A percentile compares a stretch with the other conserved stretches of the same genome.
Conservation (phyloP, 306 rosid species). For the Lathyrus aphaca region DNA sequence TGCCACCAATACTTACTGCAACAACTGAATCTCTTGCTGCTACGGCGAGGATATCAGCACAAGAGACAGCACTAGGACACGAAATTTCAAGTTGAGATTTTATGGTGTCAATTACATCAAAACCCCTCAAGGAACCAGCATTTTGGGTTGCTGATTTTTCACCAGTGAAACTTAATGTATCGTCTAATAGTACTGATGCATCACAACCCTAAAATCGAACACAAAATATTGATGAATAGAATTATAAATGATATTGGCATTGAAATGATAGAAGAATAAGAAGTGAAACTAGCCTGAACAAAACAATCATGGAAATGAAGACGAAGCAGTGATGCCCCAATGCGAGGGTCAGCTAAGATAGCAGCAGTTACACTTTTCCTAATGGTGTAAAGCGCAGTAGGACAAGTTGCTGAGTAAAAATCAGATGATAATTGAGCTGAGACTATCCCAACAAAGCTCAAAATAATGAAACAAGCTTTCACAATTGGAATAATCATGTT, state of each 20-base stretch:
- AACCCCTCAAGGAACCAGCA: conserved; percentile 57
- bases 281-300: conserved; percentile 58
- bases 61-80: conserved; percentile 60
- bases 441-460: conserved; percentile 38
- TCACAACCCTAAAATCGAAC: conserved; percentile 64
- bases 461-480: conserved; percentile 21
- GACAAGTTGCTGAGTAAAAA: conserved; percentile 55
- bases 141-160: conserved; percentile 62
- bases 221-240: neutral
- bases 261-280: neutral
- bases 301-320: conserved; percentile 88
- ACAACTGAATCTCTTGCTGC: conserved; percentile 72
- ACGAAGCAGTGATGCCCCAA: conserved; percentile 86
- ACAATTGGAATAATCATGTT: conserved; percentile 19
- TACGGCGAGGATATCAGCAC: conserved; percentile 63
- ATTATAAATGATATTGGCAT: too few species aligned
- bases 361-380: conserved; percentile 46
- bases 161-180: conserved; percentile 63
- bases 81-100: conserved; percentile 50
- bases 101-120: conserved; percentile 59
- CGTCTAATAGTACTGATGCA: conserved; percentile 64
- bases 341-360: conserved; percentile 57
- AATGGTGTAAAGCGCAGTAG: conserved; percentile 64
- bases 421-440: conserved; percentile 60
- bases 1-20: conserved; percentile 42